Conservation (phyloP, 495 filamentous ascomycete genomes). For the Lasiosphaeria hispida region DNA sequence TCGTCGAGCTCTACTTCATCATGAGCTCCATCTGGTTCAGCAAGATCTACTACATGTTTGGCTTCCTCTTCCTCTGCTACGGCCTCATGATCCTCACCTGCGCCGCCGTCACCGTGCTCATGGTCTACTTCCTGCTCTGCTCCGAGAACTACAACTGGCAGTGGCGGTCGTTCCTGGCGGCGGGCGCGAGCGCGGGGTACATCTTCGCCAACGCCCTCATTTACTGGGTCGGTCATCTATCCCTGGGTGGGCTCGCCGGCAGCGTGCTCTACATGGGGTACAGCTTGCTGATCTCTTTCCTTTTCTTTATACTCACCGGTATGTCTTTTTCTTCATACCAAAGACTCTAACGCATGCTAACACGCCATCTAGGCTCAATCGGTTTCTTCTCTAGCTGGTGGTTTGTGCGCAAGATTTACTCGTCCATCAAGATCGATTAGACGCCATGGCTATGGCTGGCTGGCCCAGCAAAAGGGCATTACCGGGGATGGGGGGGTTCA, state of each 20-base stretch:
- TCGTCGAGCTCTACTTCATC: constrained; percentile 97
- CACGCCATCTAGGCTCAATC: constrained; percentile 64
- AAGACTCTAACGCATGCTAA: not conserved
- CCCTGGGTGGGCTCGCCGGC: constrained; percentile 77
- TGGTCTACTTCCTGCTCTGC: constrained; percentile 93
- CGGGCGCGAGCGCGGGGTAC: constrained; percentile 82
- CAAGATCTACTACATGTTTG: constrained; percentile 99
- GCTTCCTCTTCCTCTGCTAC: constrained; percentile 96
- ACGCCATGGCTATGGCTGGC: not conserved
- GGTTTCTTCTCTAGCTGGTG: constrained; percentile 93
- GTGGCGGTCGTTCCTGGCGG: constrained; percentile 87
- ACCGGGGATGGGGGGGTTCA: no score
- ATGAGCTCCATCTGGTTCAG: constrained; percentile 97
- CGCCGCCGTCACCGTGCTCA: constrained; percentile 83
- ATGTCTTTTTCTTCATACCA: constrained; percentile 35
- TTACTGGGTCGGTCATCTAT: constrained; percentile 83
- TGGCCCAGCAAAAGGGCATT: not conserved
- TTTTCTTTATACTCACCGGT: constrained; percentile 94
- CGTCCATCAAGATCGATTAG: constrained; percentile 93
- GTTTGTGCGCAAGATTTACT: constrained; percentile 90
- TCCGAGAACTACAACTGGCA: constrained; percentile 99
- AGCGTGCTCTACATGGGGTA: constrained; percentile 93
- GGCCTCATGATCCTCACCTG: constrained; percentile 96
- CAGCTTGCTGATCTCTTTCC: constrained; percentile 79
- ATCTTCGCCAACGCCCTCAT: constrained; percentile 85